Conservation (phyloP, 2,329 filamentous ascomycete species). For the Epicoccum nigrum region DNA sequence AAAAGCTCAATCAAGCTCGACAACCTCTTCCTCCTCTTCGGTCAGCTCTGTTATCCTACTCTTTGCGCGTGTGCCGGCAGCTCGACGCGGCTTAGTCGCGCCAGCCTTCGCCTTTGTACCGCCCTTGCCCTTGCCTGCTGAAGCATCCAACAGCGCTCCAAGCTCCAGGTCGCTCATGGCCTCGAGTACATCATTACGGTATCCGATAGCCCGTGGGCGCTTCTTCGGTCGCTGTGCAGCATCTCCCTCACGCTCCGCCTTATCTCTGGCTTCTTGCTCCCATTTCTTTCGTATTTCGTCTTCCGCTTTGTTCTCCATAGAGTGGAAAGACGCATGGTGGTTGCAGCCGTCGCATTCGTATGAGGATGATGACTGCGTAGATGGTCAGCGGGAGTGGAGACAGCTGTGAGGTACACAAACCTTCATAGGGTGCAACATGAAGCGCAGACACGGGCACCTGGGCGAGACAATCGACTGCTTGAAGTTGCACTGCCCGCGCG, state of each 20-base stretch:
- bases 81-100: slow-evolving; percentile 11
- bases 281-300: slow-evolving; percentile 55
- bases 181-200: slow-evolving; percentile 6
- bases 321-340: slow-evolving; percentile 62
- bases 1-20: slow-evolving; percentile 38
- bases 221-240: slow-evolving; percentile 32
- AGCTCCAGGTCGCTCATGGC: neutral
- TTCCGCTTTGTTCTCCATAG: slow-evolving; percentile 58
- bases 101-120: slow-evolving; percentile 12
- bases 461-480: slow-evolving; percentile 54
- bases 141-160: neutral
- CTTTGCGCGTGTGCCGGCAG: slow-evolving; percentile 18
- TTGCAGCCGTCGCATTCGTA: slow-evolving; percentile 63
- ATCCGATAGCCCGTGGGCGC: slow-evolving; percentile 36
- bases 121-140: neutral
- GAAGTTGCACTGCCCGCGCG: slow-evolving; percentile 58
- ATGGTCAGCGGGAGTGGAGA: neutral
- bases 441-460: slow-evolving; percentile 60
- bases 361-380: slow-evolving; percentile 52
- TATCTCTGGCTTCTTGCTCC: slow-evolving; percentile 48
- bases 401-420: slow-evolving; percentile 31
- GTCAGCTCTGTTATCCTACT: slow-evolving; percentile 27
- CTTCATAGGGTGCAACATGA: slow-evolving; percentile 64
- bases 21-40: slow-evolving; percentile 30
- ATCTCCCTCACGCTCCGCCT: slow-evolving; percentile 23